Evolutionary conservation across 169 alveolate species (phyloP), one percentile per base, ranked within the genome.

Genomic region (Plasmodium gaboni): DNA sequence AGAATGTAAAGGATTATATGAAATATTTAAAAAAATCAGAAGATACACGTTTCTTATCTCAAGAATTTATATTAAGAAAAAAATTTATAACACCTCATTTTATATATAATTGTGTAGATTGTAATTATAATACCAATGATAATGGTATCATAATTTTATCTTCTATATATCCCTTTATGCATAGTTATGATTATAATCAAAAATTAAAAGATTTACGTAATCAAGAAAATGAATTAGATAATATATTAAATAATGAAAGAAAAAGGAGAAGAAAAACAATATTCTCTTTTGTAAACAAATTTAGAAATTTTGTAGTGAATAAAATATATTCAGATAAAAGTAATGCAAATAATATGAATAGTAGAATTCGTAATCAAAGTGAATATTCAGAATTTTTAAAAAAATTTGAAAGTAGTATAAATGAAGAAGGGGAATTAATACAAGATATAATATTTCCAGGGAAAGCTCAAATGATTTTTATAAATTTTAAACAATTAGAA

Each of bases 401-500:
- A 80, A 80, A 65, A 60, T 80, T 67, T 48, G 90, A 80, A 68
- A 80, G 69, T 80, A 67, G 90, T 68, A 80, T 80, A 67, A 80
- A 80, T 61, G 90, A 80, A 12, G 80, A 80, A 26, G 90, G 90
- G 19, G 90, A 80, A 67, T 53, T 80, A 32, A 67, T 80, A 67
- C 90, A 80, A 68, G 90, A 80, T 19, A 80, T 80, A 10, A 15
- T 80, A 2, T 80, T 80, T 19, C 28, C 90, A 1, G 90, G 90
- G 0, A 80, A 80, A 60, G 90, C 90, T 13, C 90, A 80, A 80
- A 80, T 80, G 90, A 80, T 80, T 67, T 80, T 80, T 26, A 80
- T 80, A 6, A 80, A 80, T 80, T 80, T 80, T 80, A 80, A 80
- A 50, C 90, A 80, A 63, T 32, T 80, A 32, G 90, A 80, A 67